Base-by-base conservation (phyloP, 805 yeast genomes). In the Blastobotrys chiropterorum region DNA sequence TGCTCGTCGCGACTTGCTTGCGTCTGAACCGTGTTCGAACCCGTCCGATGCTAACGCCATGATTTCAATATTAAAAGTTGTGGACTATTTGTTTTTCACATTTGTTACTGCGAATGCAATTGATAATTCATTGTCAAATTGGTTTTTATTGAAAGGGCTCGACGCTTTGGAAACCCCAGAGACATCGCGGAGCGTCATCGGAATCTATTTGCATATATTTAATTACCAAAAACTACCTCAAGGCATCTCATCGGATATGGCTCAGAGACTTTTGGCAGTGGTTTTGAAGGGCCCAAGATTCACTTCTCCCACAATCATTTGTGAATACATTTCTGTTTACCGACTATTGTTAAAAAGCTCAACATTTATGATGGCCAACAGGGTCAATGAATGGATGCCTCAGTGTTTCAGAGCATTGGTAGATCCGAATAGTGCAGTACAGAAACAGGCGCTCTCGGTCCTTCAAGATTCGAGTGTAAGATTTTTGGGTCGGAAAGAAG, bases 161-260 rank as follows among this genome's bases (percentile, higher is more conserved):
- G 56, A 44, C 3, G 60, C 51, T 1, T 20, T 59, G 26, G 56
- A 55, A 26, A 53, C 47, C 47, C 30, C 34, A 5, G 38, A 44
- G 3, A 26, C 61, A 14, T 30, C 55, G 15, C 56, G 56, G 44
- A 44, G 55, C 5, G 47, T 57, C 17, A 49, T 54, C 5, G 60
- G 56, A 8, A 56, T 58, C 6, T 56, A 59, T 22, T 44, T 59
- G 46, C 62, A 59, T 47, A 50, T 59, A 21, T 50, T 59, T 45
- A 55, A 55, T 38, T 52, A 48, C 38, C 62, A 59, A 45, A 41
- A 51, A 7, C 44, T 56, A 19, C 59, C 59, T 14, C 40, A 45
- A 21, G 50, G 53, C 2, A 15, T 56, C 34, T 20, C 50, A 5
- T n/a, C 42, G 8, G 60, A 56, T 5, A 51, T 56, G 47, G 56